Evolutionary conservation across 768 basidiomycete genomes (phyloP).

Genomic region (Lactarius sanguifluus): DNA sequence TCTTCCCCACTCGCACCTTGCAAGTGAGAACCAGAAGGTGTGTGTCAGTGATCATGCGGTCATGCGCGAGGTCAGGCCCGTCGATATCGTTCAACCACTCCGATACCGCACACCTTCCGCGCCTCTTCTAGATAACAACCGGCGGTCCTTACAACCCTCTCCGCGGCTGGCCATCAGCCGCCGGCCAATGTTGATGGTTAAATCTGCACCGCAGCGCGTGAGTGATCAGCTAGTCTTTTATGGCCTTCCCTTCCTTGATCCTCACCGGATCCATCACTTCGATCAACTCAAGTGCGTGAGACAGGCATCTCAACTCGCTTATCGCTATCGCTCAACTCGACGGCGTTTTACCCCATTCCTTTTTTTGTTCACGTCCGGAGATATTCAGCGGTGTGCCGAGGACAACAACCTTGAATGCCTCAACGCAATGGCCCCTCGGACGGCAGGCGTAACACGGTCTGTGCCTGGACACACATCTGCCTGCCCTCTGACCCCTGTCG

Average conservation of each 20-base stretch:
- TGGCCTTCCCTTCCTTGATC: not conserved
- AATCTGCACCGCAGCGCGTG: conserved; percentile 10
- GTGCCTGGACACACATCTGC: not conserved
- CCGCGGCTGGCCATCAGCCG: conserved; percentile 23
- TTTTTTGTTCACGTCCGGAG: conserved; percentile 3
- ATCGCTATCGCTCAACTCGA: not conserved
- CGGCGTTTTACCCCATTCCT: not conserved
- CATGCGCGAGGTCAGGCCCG: not conserved
- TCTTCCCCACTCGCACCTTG: not conserved
- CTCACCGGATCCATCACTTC: conserved; percentile 12
- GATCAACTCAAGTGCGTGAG: conserved; percentile 4
- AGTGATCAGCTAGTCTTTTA: conserved; percentile 4
- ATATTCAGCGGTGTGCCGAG: conserved; percentile 7
- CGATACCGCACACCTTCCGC: not conserved
- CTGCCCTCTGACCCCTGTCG: conserved; percentile 1
- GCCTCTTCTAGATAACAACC: conserved; percentile 8
- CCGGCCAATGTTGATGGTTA: conserved; percentile 6
- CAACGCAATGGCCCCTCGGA: not conserved
- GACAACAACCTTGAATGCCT: not conserved
- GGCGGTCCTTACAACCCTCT: conserved; percentile 11
- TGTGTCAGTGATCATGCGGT: not conserved
- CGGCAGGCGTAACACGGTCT: not conserved
- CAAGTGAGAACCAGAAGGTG: not conserved
- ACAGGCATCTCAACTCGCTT: not conserved
- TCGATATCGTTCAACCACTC: conserved; percentile 1